Percentiles rank a stretch among this genome's conserved stretches.
These are phyloP conservation scores for Saccharum hybrid DNA, from an alignment of 202 grass and related monocot genomes.

Conservation along the genomic window DNA sequence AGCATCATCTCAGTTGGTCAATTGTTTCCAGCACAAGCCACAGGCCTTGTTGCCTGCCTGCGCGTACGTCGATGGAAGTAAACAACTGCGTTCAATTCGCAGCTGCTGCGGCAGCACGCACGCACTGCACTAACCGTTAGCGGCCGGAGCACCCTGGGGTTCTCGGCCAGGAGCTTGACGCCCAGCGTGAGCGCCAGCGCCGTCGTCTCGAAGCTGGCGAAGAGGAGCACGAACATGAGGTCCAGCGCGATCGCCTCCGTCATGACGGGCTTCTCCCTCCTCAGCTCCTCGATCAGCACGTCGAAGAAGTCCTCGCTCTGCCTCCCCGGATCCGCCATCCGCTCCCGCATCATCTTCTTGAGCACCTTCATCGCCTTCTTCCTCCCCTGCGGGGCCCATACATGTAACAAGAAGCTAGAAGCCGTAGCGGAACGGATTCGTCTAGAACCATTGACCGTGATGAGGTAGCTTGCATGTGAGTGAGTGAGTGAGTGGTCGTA, in stretches of 20 bases:
- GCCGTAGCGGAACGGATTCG: neutral
- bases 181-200: conserved; percentile 81
- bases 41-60: conserved; percentile 26
- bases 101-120: neutral
- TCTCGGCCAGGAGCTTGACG: conserved; percentile 71
- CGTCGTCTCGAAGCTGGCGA: conserved; percentile 90
- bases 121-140: conserved; percentile 30
- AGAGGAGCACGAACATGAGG: conserved; percentile 92
- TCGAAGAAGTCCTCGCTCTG: conserved; percentile 80
- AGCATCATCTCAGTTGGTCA: conserved; percentile 30
- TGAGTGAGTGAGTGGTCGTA: too few relatives aligned
- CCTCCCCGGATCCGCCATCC: conserved; percentile 48
- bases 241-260: conserved; percentile 71
- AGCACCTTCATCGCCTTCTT: conserved; percentile 84
- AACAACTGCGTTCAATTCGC: conserved; percentile 15
- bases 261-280: conserved; percentile 64
- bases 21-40: conserved; percentile 38
- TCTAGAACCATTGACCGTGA: conserved; percentile 36
- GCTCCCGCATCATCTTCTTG: conserved; percentile 64
- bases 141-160: conserved; percentile 59
- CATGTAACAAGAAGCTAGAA: neutral
- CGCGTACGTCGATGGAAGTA: neutral
- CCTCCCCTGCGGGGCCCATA: conserved; percentile 50
- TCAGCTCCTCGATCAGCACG: conserved; percentile 67
- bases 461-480: neutral